Evolutionary conservation across 1,284 basidiomycete species (phyloP).

Genomic region (Tilletia walkeri): DNA sequence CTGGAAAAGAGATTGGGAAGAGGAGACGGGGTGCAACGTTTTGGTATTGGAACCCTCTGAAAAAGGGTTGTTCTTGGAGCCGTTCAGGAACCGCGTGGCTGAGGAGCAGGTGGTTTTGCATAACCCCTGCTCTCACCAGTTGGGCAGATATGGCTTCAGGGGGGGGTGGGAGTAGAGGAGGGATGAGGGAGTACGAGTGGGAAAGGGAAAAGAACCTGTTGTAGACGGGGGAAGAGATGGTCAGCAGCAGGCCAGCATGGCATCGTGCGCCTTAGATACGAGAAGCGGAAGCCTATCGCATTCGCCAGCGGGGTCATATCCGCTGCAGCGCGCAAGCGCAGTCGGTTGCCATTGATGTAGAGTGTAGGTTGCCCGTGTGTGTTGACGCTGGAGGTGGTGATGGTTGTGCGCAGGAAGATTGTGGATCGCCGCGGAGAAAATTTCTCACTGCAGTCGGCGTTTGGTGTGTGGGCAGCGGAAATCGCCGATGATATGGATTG

Average conservation of each 20-base stretch:
- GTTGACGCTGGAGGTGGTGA: too few relatives aligned
- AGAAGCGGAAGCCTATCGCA: neutral
- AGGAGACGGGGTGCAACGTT: neutral
- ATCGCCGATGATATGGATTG: too few relatives aligned
- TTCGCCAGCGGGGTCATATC: neutral
- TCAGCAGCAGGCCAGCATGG: neutral
- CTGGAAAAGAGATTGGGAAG: neutral
- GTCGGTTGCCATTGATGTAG: too few relatives aligned
- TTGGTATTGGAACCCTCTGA: neutral
- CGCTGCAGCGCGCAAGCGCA: too few relatives aligned
- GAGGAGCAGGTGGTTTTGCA: neutral
- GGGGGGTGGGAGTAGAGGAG: neutral
- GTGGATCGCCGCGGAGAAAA: too few relatives aligned
- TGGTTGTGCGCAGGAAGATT: too few relatives aligned
- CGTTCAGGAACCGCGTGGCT: constrained; percentile 15
- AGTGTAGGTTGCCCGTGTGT: too few relatives aligned
- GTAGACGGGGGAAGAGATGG: neutral
- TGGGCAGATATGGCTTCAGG: constrained; percentile 17
- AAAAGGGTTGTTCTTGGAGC: neutral
- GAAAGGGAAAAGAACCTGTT: neutral
- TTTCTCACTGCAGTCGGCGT: too few relatives aligned
- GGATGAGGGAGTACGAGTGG: neutral
- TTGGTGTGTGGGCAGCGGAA: too few relatives aligned
- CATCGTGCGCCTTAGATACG: neutral
- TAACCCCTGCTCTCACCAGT: constrained; percentile 5